Evolutionary conservation across 176 grass and related monocot species (phyloP).

Genomic region (Calamus simplicifolius): DNA sequence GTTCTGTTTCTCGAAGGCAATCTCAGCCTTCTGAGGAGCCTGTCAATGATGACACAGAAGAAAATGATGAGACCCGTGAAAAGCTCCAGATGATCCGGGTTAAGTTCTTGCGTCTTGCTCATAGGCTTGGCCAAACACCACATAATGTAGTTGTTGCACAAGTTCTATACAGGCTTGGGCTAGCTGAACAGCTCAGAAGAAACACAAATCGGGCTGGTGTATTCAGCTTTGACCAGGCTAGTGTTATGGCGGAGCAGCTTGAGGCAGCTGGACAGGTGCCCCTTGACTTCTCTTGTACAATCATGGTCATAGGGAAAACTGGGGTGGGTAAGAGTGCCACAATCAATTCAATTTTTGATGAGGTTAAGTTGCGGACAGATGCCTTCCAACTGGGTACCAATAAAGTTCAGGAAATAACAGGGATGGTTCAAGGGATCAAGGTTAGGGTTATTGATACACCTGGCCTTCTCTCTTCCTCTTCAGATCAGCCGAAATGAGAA

Average conservation of each 20-base stretch:
- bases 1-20: constrained; percentile 21
- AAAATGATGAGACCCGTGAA: constrained; percentile 75
- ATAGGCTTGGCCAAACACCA: constrained; percentile 74
- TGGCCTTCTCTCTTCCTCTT: constrained; percentile 67
- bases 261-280: constrained; percentile 55
- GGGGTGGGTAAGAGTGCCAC: constrained; percentile 96
- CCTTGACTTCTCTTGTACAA: constrained; percentile 84
- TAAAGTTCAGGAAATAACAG: constrained; percentile 63
- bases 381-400: constrained; percentile 72
- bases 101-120: constrained; percentile 78
- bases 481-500: constrained; percentile 70
- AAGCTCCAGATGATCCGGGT: constrained; percentile 92
- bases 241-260: constrained; percentile 68
- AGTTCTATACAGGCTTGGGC: constrained; percentile 84
- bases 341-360: constrained; percentile 85
- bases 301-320: constrained; percentile 87
- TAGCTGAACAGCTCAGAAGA: constrained; percentile 89
- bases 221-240: constrained; percentile 65
- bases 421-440: constrained; percentile 67
- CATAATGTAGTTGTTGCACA: constrained; percentile 94
- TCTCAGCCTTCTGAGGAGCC: constrained; percentile 31
- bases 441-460: constrained; percentile 92
- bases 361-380: constrained; percentile 47
- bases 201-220: constrained; percentile 40
- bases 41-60: constrained; percentile 47